Percentiles rank a stretch among this genome's conserved stretches.
phyloP scores from a whole-genome alignment of 306 rosid genomes.

The Quercus alba region DNA sequence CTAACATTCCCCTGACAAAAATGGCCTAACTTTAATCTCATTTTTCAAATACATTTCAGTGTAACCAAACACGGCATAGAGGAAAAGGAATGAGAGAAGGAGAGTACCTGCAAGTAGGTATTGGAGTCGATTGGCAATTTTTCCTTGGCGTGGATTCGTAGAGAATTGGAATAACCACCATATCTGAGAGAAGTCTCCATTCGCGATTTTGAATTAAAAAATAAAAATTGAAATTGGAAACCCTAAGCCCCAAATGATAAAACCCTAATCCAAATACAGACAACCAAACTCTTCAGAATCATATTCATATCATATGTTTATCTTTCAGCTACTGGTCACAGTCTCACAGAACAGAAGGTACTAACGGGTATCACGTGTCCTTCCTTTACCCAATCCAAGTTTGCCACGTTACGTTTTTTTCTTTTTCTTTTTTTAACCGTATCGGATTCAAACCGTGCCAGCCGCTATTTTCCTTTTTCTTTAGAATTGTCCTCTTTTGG shows the following conservation, averaged over 20 bases:
- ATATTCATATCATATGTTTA: neutral
- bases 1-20: neutral
- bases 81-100: neutral
- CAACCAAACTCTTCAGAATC: too few species aligned
- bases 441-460: neutral
- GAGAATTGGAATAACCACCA: constrained; percentile 57
- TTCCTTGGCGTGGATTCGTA: constrained; percentile 75
- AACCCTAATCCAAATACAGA: constrained; percentile 1
- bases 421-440: neutral
- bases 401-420: neutral
- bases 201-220: neutral
- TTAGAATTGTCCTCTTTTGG: too few species aligned
- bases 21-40: neutral
- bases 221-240: neutral
- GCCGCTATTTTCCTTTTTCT: too few species aligned
- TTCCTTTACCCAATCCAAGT: neutral
- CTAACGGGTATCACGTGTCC: neutral
- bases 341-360: neutral
- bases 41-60: neutral
- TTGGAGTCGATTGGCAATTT: constrained; percentile 60
- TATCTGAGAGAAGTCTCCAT: constrained; percentile 93
- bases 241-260: neutral
- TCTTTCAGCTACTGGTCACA: neutral
- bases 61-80: neutral
- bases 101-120: constrained; percentile 61